Percentiles rank a stretch among this genome's conserved stretches.
phyloP scores from a whole-genome alignment of 352 stramenopile genomes.

The Globisporangium alternatum region DNA sequence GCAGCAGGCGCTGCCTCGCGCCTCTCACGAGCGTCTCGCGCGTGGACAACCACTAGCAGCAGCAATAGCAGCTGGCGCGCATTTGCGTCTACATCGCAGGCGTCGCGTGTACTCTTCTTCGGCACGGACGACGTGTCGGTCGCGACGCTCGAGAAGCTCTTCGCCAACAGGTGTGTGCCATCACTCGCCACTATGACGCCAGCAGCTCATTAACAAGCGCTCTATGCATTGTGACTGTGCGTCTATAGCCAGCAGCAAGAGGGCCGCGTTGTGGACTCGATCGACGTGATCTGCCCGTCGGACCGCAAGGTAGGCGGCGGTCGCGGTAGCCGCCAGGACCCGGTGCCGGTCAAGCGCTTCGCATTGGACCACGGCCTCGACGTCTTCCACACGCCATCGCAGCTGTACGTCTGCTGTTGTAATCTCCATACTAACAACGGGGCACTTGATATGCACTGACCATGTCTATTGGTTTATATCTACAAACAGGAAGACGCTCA shows the following conservation, averaged over 20 bases:
- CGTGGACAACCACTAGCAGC: not conserved
- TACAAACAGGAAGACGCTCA: constrained; percentile 62
- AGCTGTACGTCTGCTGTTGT: constrained; percentile 35
- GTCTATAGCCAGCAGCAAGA: constrained; percentile 22
- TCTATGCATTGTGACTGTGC: constrained; percentile 1
- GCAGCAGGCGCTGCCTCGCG: not conserved
- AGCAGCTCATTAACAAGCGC: not conserved
- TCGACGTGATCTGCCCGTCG: constrained; percentile 78
- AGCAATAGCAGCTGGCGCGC: constrained; percentile 5
- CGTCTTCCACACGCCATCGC: constrained; percentile 59
- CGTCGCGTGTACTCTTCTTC: constrained; percentile 80
- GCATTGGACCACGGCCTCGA: constrained; percentile 54
- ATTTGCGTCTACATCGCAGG: constrained; percentile 6
- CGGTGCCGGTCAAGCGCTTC: constrained; percentile 78
- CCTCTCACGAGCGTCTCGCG: not conserved
- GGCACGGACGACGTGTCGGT: constrained; percentile 84
- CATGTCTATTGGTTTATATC: not conserved
- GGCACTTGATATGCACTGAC: not conserved
- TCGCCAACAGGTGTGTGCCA: constrained; percentile 54
- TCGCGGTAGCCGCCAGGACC: constrained; percentile 46
- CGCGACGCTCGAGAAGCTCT: constrained; percentile 63
- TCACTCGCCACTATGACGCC: constrained; percentile 2
- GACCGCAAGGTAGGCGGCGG: constrained; percentile 65
- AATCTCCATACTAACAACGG: not conserved
- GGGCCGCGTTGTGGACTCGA: constrained; percentile 40